Percentiles rank a stretch among this genome's conserved stretches.
Conservation (phyloP, 495 filamentous ascomycete genomes). For the Stereocaulon alpinum region DNA sequence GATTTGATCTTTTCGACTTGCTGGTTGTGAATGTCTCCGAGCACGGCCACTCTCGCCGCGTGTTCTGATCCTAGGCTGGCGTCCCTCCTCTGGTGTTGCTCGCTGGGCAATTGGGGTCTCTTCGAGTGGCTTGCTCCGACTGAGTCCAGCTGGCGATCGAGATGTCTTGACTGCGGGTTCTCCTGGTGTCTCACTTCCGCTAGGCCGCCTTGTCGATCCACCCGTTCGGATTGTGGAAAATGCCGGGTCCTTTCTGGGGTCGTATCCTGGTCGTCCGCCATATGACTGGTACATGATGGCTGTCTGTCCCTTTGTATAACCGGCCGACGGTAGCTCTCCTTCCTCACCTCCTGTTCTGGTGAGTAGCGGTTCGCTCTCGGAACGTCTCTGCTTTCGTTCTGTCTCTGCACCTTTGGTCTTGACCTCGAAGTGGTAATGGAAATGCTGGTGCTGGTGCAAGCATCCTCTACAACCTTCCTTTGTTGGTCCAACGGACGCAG, state of each 20-base stretch:
- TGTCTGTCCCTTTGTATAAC: background rate
- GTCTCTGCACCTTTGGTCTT: constrained; percentile 11
- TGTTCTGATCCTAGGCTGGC: background rate
- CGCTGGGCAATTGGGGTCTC: background rate
- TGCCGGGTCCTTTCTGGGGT: background rate
- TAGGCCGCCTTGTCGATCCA: background rate
- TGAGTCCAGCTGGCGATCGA: background rate
- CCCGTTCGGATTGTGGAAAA: background rate
- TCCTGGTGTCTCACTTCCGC: background rate
- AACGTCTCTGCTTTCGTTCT: constrained; percentile 5
- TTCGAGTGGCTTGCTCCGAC: background rate
- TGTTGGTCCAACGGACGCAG: constrained; percentile 24
- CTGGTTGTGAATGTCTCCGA: constrained; percentile 1
- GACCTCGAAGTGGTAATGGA: constrained; percentile 16
- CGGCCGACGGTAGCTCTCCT: background rate
- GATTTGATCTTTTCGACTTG: background rate
- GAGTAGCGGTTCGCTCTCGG: constrained; percentile 9
- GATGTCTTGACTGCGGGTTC: background rate
- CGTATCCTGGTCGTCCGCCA: background rate
- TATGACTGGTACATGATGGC: background rate
- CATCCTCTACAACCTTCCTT: constrained; percentile 23
- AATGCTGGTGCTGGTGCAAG: constrained; percentile 43
- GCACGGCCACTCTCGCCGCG: constrained; percentile 1
- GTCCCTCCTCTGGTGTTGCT: background rate
- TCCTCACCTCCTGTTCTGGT: background rate